phyloP scores from a whole-genome alignment of 345 rosid genomes.

The Geranium brycei region DNA sequence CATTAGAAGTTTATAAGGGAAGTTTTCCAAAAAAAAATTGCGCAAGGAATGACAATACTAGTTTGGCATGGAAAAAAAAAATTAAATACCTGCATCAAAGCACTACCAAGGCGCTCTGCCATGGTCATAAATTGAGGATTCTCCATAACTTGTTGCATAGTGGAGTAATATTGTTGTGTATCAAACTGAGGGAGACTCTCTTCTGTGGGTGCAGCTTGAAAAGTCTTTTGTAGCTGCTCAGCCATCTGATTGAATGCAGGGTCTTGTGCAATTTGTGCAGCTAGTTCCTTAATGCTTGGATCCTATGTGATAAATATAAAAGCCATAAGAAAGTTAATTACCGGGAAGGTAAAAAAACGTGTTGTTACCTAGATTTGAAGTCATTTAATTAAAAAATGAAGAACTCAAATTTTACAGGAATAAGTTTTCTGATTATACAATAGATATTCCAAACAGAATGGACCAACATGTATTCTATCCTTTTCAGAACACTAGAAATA shows the following conservation, averaged over 20 bases:
- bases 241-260: constrained; percentile 93
- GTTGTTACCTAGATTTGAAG: not conserved
- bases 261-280: constrained; percentile 90
- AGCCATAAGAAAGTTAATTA: not conserved
- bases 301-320: constrained; percentile 31
- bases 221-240: constrained; percentile 79
- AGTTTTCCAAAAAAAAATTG: not conserved
- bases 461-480: not conserved
- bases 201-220: constrained; percentile 46
- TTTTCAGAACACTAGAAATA: not conserved
- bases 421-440: not conserved
- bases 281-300: constrained; percentile 82
- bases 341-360: not conserved
- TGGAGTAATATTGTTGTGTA: constrained; percentile 54
- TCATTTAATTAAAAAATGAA: too few relatives aligned
- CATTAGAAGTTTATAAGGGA: constrained; percentile 7
- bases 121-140: constrained; percentile 88
- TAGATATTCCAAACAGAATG: not conserved
- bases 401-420: not conserved
- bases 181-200: constrained; percentile 57
- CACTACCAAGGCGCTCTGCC: constrained; percentile 92
- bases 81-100: constrained; percentile 60
- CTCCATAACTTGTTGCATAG: constrained; percentile 97
- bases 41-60: not conserved
- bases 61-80: not conserved